Base-by-base conservation (phyloP, 2,329 filamentous ascomycete species). In the Escovopsis sp. region DNA sequence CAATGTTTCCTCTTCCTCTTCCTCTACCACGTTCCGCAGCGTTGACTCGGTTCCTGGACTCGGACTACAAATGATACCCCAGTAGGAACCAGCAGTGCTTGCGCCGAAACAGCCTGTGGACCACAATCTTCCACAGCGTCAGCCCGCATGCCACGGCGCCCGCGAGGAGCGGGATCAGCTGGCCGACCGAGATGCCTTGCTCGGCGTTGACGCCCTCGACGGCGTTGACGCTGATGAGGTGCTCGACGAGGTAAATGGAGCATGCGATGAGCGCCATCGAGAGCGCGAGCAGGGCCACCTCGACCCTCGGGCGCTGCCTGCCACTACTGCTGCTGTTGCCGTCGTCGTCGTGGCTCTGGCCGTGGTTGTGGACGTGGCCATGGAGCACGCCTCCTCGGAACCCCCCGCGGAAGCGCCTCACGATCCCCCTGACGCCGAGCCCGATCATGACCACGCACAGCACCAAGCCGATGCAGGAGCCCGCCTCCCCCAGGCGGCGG, bases 131-230 rank as follows among this genome's bases (percentile, higher is more conserved):
- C 46, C 46, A 47, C 2, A 42, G 15, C 10, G 38, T 38, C 34
- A 48, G 21, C 12, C 33, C 37, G 3, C 35, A 39, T 1, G 40
- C 45, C 38, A 46, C 11, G 10, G 28, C 36, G 13, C 46, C 46
- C 6, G 43, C 44, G n/a, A 48, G 35, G 28, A 48, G 36, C 10
- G 46, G 46, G 21, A 48, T 48, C 16, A 48, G 19, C 40, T 48
- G 46, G 8, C 43, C 45, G 25, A 48, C 45, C 9, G 39, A 41
- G 8, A 27, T 35, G 11, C 46, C 36, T 4, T 41, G 27, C 1
- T 30, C 16, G 4, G 23, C 27, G 18, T 37, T 41, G 10, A 45
- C 46, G 8, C 28, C 32, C 16, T 41, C 15, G 16, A 48, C 29
- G 12, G 41, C 16, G 19, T 48, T 48, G 1, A 25, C 32, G 4